Percentiles rank a stretch among this genome's conserved stretches.
Conservation (phyloP, 345 rosid species). For the Pistacia atlantica region DNA sequence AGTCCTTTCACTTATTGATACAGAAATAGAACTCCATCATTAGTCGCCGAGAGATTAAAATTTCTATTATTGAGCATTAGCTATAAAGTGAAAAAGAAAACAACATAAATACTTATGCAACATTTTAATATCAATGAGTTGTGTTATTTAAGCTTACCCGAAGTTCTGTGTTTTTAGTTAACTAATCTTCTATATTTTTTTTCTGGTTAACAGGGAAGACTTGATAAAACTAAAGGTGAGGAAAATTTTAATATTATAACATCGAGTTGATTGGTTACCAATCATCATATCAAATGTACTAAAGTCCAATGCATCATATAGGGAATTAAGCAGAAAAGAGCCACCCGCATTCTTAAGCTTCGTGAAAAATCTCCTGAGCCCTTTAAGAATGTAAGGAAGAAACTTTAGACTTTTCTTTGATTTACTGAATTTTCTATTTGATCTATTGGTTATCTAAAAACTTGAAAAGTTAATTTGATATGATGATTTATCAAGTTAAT, state of each 20-base stretch:
- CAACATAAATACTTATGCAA: too few relatives aligned
- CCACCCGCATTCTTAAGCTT: constrained; percentile 59
- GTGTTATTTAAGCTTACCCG: too few relatives aligned
- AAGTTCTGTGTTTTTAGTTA: background rate
- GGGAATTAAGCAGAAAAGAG: constrained; percentile 93
- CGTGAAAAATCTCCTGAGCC: constrained; percentile 66
- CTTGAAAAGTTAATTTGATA: background rate
- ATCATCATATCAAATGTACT: background rate
- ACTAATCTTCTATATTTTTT: background rate
- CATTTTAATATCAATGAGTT: too few relatives aligned
- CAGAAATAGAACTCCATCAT: background rate
- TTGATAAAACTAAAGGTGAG: constrained; percentile 76
- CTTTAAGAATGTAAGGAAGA: constrained; percentile 55
- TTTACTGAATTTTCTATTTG: background rate
- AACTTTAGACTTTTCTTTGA: background rate
- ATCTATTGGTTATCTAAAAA: too few relatives aligned
- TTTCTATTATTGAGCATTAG: background rate
- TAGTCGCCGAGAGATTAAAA: background rate
- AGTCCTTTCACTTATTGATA: background rate
- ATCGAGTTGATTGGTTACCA: background rate
- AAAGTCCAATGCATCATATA: constrained; percentile 18
- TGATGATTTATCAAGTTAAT: constrained; percentile 1
- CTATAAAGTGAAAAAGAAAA: background rate
- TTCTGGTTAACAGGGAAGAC: constrained; percentile 51
- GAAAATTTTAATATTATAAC: background rate